phyloP scores from a whole-genome alignment of 2,329 filamentous ascomycete genomes.

The Thielaviopsis euricoi region DNA sequence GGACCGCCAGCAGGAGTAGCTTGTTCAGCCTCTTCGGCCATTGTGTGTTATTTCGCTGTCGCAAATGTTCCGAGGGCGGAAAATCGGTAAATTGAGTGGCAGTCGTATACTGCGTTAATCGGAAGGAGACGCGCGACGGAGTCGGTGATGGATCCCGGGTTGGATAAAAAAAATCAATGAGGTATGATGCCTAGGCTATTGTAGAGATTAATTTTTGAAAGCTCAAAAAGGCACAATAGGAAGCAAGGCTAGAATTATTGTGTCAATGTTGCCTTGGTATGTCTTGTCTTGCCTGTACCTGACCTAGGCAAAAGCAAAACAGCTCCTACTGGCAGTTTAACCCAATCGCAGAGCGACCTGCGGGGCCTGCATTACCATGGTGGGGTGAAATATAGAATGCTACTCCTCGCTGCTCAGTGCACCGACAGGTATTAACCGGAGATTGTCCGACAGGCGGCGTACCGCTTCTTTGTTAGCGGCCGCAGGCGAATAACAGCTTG shows the following conservation, averaged over 20 bases:
- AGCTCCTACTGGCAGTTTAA: not conserved
- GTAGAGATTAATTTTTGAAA: not conserved
- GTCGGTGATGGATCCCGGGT: not conserved
- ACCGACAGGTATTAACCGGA: not conserved
- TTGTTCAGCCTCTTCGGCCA: slow-evolving; percentile 21
- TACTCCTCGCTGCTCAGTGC: too few relatives aligned
- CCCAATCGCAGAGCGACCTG: slow-evolving; percentile 1
- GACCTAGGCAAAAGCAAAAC: not conserved
- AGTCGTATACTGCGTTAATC: not conserved
- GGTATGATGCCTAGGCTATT: not conserved
- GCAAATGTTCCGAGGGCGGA: slow-evolving; percentile 13
- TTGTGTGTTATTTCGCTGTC: slow-evolving; percentile 13
- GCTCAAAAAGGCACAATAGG: not conserved
- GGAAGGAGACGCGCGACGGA: not conserved
- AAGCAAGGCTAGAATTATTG: not conserved
- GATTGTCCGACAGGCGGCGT: not conserved
- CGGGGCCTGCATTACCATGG: not conserved
- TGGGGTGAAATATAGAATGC: not conserved
- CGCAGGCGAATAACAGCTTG: not conserved
- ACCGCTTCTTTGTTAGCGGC: not conserved
- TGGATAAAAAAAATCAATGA: not conserved
- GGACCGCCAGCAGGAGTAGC: slow-evolving; percentile 29
- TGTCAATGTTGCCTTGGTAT: not conserved
- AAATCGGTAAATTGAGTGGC: not conserved
- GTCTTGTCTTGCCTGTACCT: not conserved